Evolutionary conservation across 2,329 filamentous ascomycete genomes (phyloP).

Genomic region (Apiospora arundinis): DNA sequence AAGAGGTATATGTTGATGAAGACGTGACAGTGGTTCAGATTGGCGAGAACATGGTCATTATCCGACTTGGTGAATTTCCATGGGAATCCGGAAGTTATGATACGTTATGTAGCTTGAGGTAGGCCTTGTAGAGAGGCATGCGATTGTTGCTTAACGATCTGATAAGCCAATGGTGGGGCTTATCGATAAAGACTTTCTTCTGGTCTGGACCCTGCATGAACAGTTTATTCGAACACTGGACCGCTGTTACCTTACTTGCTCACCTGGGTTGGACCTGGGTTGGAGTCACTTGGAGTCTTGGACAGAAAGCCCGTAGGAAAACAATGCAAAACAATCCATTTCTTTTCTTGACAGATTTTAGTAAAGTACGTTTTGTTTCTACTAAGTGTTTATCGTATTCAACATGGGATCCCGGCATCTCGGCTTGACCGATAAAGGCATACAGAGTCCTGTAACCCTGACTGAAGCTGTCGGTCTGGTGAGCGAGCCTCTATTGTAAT

Average conservation of each 20-base stretch:
- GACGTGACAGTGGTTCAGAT: not conserved
- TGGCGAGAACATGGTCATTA: slow-evolving; percentile 6
- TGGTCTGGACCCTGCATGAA: slow-evolving; percentile 13
- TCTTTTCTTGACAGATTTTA: not conserved
- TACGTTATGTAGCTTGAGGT: not conserved
- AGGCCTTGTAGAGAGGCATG: slow-evolving; percentile 10
- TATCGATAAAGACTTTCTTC: slow-evolving; percentile 14
- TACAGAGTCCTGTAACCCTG: not conserved
- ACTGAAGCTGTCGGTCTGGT: not conserved
- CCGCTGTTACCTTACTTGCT: too few species aligned
- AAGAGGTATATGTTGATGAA: not conserved
- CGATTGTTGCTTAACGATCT: slow-evolving; percentile 13
- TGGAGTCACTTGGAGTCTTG: not conserved
- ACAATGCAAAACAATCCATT: not conserved
- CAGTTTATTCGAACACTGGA: slow-evolving; percentile 1
- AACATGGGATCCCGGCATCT: not conserved
- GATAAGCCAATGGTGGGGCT: slow-evolving; percentile 17
- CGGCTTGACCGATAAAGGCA: not conserved
- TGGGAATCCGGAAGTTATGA: not conserved
- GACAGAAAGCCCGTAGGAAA: not conserved
- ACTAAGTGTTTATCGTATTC: not conserved
- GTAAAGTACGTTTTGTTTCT: too few species aligned
- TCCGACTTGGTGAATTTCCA: slow-evolving; percentile 3
- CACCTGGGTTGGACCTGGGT: too few species aligned
- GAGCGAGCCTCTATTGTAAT: not conserved